Evolutionary conservation across 2,329 filamentous ascomycete genomes (phyloP).

Genomic region (Davidsoniella neocaledoniae): DNA sequence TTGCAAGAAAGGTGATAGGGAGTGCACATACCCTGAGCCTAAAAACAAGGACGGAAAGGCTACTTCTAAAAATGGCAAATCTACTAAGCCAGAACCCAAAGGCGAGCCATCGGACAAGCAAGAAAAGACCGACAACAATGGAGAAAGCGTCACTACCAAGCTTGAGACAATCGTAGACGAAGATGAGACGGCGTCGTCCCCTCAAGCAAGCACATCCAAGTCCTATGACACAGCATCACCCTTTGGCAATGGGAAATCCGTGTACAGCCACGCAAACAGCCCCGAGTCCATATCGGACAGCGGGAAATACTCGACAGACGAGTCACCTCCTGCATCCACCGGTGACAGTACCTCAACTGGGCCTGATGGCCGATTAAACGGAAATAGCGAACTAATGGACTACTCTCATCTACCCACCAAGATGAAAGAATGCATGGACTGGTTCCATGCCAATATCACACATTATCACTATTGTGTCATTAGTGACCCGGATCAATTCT

Average conservation of each 20-base stretch:
- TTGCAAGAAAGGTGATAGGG: conserved; percentile 79
- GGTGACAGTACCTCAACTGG: conserved; percentile 7
- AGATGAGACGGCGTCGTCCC: conserved; percentile 23
- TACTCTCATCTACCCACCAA: conserved; percentile 49
- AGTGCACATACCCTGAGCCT: conserved; percentile 76
- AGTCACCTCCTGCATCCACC: conserved; percentile 7
- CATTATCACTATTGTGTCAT: conserved; percentile 71
- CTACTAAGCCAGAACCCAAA: background rate
- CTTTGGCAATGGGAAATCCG: conserved; percentile 11
- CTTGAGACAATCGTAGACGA: conserved; percentile 40
- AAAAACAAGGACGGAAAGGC: conserved; percentile 20
- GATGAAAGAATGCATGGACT: conserved; percentile 60
- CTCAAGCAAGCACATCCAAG: background rate
- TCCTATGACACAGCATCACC: conserved; percentile 16
- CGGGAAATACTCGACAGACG: conserved; percentile 1
- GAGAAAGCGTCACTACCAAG: conserved; percentile 18
- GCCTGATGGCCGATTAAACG: background rate
- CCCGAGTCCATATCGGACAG: conserved; percentile 20
- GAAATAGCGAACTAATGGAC: conserved; percentile 19
- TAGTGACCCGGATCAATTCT: conserved; percentile 53
- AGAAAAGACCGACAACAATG: background rate
- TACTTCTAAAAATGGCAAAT: background rate
- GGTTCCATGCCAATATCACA: conserved; percentile 61
- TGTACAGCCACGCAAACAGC: conserved; percentile 19
- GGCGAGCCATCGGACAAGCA: background rate